Percentiles rank a stretch among this genome's conserved stretches.
Evolutionary conservation across 441 rosid genomes (phyloP).

Genomic region (Jatropha multifida): DNA sequence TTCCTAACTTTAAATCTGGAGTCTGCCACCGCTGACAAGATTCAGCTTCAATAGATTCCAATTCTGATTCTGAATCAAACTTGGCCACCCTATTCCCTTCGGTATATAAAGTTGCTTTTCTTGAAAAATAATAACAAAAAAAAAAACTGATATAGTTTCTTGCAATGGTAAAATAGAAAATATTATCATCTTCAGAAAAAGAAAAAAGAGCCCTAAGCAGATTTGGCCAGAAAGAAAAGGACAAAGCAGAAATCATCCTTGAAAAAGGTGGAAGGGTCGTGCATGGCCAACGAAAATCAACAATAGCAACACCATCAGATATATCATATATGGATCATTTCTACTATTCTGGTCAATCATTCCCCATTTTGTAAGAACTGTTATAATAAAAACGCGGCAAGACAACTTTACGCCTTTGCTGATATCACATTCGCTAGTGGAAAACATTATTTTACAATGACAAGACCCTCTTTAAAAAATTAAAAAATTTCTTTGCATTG

Average conservation of each 20-base stretch:
- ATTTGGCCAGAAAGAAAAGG: background rate
- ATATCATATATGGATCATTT: background rate
- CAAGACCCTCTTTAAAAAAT: background rate
- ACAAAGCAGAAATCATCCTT: background rate
- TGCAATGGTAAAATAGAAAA: background rate
- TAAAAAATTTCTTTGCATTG: background rate
- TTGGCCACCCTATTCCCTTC: too few species aligned
- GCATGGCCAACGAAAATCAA: background rate
- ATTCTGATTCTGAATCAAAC: too few species aligned
- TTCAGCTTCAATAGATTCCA: too few species aligned
- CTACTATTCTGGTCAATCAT: constrained; percentile 8
- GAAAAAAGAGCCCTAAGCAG: background rate
- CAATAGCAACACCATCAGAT: constrained; percentile 9
- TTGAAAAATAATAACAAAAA: too few species aligned
- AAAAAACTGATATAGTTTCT: too few species aligned
- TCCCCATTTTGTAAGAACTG: background rate
- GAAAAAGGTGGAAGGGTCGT: too few species aligned
- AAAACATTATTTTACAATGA: constrained; percentile 6
- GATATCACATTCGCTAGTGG: background rate
- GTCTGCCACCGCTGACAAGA: too few species aligned
- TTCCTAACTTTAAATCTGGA: too few species aligned
- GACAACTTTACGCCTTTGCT: constrained; percentile 9
- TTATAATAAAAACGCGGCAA: background rate
- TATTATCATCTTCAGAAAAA: background rate
- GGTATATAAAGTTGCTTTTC: too few species aligned